Evolutionary conservation across 345 rosid genomes (phyloP).

Genomic region (Eucalyptus fibrosa): DNA sequence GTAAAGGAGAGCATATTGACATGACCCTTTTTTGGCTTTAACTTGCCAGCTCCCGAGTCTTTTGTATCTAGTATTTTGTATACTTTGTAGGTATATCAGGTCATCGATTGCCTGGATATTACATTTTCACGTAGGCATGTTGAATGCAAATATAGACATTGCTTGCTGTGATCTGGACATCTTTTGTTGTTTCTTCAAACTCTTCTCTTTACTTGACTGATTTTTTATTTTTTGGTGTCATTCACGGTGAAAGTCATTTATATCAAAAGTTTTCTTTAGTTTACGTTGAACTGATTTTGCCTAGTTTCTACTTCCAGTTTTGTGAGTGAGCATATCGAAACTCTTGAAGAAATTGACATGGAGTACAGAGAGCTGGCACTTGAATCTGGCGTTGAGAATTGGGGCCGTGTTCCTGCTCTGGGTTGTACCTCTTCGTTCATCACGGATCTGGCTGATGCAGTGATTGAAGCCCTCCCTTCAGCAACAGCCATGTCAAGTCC

Average conservation of each 20-base stretch:
- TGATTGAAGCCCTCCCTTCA: slow-evolving; percentile 76
- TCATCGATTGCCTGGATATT: not conserved
- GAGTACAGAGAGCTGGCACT: slow-evolving; percentile 76
- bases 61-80: not conserved
- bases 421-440: slow-evolving; percentile 78
- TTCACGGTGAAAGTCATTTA: not conserved
- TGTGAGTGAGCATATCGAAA: slow-evolving; percentile 92
- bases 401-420: slow-evolving; percentile 92
- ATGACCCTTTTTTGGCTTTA: not conserved
- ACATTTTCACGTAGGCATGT: not conserved
- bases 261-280: not conserved
- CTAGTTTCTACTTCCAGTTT: slow-evolving; percentile 27
- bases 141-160: not conserved
- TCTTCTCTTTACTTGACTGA: not conserved
- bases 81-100: not conserved
- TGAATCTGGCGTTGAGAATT: slow-evolving; percentile 82
- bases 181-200: not conserved
- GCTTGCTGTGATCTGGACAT: not conserved
- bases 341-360: slow-evolving; percentile 94
- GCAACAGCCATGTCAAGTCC: slow-evolving; percentile 39
- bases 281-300: not conserved
- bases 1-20: not conserved
- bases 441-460: slow-evolving; percentile 84
- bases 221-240: not conserved
- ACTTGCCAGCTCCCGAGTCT: not conserved